phyloP scores from a whole-genome alignment of 768 basidiomycete genomes.

The Lactifluus pinguis region DNA sequence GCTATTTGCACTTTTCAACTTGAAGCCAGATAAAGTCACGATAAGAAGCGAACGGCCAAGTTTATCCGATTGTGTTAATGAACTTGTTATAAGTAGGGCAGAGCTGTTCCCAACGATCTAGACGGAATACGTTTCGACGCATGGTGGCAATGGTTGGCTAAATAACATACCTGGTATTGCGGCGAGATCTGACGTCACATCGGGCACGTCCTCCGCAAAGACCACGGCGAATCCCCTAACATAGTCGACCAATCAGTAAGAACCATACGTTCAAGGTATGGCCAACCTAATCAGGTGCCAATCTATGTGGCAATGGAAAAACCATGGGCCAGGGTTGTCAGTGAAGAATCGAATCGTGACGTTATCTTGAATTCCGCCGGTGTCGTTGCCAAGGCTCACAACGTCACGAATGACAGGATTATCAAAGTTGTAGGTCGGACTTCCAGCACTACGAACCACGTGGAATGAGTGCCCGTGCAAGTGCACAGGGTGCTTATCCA shows the following conservation, averaged over 20 bases:
- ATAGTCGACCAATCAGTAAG: not conserved
- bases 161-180: not conserved
- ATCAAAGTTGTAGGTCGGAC: constrained; percentile 11
- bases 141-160: not conserved
- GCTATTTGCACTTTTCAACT: too few relatives aligned
- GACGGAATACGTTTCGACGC: not conserved
- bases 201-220: constrained; percentile 8
- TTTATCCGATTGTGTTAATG: too few relatives aligned
- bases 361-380: not conserved
- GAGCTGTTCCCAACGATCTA: not conserved
- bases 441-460: constrained; percentile 15
- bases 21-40: too few relatives aligned
- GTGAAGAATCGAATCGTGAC: constrained; percentile 24
- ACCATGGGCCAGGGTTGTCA: constrained; percentile 24
- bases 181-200: not conserved
- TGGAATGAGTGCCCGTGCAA: constrained; percentile 12
- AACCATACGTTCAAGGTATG: not conserved
- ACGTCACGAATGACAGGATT: constrained; percentile 41
- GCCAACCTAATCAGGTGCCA: constrained; percentile 21
- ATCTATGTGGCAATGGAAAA: constrained; percentile 25
- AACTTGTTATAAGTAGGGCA: not conserved
- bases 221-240: constrained; percentile 12
- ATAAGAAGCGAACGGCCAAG: too few relatives aligned
- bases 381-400: constrained; percentile 22
- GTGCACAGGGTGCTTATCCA: constrained; percentile 1